Evolutionary conservation across 345 rosid genomes (phyloP), one percentile per base, ranked within the genome.

Genomic region (Lepidium africanum): DNA sequence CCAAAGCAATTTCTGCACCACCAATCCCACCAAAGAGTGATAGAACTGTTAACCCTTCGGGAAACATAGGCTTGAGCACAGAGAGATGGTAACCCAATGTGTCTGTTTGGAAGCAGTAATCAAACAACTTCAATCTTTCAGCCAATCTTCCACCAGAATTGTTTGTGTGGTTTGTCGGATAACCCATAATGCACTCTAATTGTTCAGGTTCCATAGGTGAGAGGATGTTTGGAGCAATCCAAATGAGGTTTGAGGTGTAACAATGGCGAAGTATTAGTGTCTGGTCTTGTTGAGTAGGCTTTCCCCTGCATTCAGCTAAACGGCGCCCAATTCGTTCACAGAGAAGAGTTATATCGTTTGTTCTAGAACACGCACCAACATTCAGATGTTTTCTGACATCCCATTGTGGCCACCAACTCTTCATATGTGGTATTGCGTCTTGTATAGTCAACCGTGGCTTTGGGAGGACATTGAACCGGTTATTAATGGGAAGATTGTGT

Each of bases 371-470:
- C 41, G 69, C 55, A 4, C 76, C 62, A 2, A 73, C 62, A 65
- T 66, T 87, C 70, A 94, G 38, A 49, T 87, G 85, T 77, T 77
- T 85, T 84, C 99, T 86, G 1, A 91, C 79, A 80, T 94, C 99
- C 99, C 99, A 91, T 17, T 80, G 76, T 32, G 99, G 97, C 95
- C 97, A 89, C 96, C 96, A 94, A 56, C 82, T 87, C 82, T 82
- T 86, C 37, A 78, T 54, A 46, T 76, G 77, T 1, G 95, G 93
- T 50, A 91, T 57, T 53, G 85, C 91, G 17, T 91, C 90, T 76
- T 78, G 71, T 46, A 91, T 74, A 62, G 90, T 85, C 80, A 81
- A 63, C 11, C 79, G 84, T 11, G 92, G 78, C 67, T 72, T 79
- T 7, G 91, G 90, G 63, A 65, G 76, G 47, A 87, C 70, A 70